phyloP scores from a whole-genome alignment of 2,329 filamentous ascomycete species.

The Colletotrichum navitas region DNA sequence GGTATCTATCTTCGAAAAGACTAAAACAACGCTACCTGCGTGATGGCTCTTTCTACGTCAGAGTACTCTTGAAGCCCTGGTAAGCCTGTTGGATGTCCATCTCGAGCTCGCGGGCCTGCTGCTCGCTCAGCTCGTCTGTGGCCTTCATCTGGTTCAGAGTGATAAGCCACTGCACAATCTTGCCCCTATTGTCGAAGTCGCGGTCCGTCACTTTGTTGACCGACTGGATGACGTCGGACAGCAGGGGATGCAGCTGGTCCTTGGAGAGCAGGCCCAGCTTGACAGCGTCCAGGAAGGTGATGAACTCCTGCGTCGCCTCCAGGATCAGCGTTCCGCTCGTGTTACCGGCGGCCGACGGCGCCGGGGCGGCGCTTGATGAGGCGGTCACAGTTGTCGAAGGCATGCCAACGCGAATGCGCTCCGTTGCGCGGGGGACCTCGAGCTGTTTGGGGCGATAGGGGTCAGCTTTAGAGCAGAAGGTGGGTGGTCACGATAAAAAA shows the following conservation, averaged over 20 bases:
- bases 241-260: conserved; percentile 92
- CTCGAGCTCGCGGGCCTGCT: conserved; percentile 89
- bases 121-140: conserved; percentile 87
- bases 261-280: conserved; percentile 94
- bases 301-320: conserved; percentile 96
- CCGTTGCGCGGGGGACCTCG: conserved; percentile 93
- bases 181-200: conserved; percentile 94
- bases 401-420: conserved; percentile 91
- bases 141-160: conserved; percentile 98
- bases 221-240: conserved; percentile 96
- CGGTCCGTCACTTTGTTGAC: conserved; percentile 97
- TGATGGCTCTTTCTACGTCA: conserved; percentile 60
- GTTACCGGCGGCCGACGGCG: conserved; percentile 57
- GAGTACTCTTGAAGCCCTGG: conserved; percentile 87
- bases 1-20: conserved; percentile 23
- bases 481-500: not conserved
- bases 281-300: conserved; percentile 95
- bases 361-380: conserved; percentile 59
- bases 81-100: conserved; percentile 96
- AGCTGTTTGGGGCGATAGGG: conserved; percentile 66
- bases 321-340: conserved; percentile 78
- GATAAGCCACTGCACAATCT: conserved; percentile 99
- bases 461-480: not conserved
- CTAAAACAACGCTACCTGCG: not conserved
- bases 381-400: conserved; percentile 82